Evolutionary conservation across 2,329 filamentous ascomycete genomes (phyloP).

Genomic region (Peltaster fructicola): DNA sequence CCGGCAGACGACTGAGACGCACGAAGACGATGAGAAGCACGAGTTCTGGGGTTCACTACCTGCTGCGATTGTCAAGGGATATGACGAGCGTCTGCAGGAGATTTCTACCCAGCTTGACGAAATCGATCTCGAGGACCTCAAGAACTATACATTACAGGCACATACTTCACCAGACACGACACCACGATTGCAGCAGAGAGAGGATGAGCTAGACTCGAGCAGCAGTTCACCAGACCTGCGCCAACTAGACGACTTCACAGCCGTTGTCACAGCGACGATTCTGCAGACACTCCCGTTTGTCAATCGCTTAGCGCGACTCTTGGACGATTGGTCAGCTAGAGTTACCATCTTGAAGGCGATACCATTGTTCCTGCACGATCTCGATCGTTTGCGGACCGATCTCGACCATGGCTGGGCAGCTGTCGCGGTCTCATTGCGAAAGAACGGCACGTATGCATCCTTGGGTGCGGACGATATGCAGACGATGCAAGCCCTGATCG

Average conservation of each 20-base stretch:
- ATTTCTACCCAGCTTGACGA: conserved; percentile 53
- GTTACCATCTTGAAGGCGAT: conserved; percentile 57
- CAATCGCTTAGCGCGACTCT: conserved; percentile 52
- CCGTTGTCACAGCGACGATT: conserved; percentile 77
- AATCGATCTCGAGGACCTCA: conserved; percentile 70
- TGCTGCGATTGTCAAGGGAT: conserved; percentile 42
- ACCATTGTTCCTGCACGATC: conserved; percentile 46
- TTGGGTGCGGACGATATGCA: conserved; percentile 11
- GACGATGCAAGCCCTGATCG: conserved; percentile 37
- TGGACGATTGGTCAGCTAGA: conserved; percentile 63
- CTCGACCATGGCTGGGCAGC: conserved; percentile 50
- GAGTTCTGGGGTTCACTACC: conserved; percentile 56
- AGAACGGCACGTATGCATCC: not conserved
- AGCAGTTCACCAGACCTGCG: conserved; percentile 9
- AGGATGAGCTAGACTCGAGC: conserved; percentile 9
- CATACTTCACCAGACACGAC: no score
- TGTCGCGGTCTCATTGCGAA: conserved; percentile 22
- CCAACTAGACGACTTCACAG: conserved; percentile 69
- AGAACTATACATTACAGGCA: conserved; percentile 67
- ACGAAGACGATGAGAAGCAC: conserved; percentile 15
- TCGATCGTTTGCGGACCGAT: conserved; percentile 47
- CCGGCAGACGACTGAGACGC: conserved; percentile 2
- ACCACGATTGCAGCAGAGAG: conserved; percentile 37
- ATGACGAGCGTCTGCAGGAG: conserved; percentile 56
- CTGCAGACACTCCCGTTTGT: conserved; percentile 74